Conservation (phyloP, 371 early-diverging fungal genomes). For the Blakeslea trispora region DNA sequence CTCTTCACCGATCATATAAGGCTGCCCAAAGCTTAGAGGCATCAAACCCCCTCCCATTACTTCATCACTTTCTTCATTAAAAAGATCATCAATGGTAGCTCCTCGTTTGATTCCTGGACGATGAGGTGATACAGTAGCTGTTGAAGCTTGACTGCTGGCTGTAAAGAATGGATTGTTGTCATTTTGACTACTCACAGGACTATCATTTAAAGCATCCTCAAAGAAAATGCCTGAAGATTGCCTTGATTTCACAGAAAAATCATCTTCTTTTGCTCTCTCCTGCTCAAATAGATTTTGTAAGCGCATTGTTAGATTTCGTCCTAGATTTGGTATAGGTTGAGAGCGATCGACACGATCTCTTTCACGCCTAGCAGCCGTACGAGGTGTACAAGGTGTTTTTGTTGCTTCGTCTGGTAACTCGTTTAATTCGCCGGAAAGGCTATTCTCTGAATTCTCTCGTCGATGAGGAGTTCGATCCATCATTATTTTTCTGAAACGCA, state of each 20-base stretch:
- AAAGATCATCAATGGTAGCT: neutral
- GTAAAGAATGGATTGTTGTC: constrained; percentile 8
- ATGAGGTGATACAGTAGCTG: neutral
- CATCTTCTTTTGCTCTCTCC: constrained; percentile 3
- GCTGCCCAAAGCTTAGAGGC: neutral
- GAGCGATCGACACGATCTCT: constrained; percentile 11
- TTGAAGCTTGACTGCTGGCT: neutral
- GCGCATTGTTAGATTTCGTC: constrained; percentile 13
- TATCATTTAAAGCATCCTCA: neutral
- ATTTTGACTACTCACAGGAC: neutral
- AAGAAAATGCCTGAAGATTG: constrained; percentile 1
- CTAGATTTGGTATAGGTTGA: constrained; percentile 1
- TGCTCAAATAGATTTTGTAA: constrained; percentile 12
- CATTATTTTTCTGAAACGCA: constrained; percentile 15
- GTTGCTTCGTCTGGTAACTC: neutral
- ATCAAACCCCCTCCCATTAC: neutral
- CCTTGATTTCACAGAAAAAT: neutral
- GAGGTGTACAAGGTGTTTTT: constrained; percentile 14
- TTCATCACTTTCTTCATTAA: neutral
- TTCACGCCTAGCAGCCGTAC: constrained; percentile 6
- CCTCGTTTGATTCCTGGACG: neutral
- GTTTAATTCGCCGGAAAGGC: neutral
- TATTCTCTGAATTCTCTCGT: neutral
- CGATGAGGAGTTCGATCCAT: constrained; percentile 11
- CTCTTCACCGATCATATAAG: neutral